Base-by-base conservation (phyloP, 257 asterid genomes). In the Rubia yunnanensis region DNA sequence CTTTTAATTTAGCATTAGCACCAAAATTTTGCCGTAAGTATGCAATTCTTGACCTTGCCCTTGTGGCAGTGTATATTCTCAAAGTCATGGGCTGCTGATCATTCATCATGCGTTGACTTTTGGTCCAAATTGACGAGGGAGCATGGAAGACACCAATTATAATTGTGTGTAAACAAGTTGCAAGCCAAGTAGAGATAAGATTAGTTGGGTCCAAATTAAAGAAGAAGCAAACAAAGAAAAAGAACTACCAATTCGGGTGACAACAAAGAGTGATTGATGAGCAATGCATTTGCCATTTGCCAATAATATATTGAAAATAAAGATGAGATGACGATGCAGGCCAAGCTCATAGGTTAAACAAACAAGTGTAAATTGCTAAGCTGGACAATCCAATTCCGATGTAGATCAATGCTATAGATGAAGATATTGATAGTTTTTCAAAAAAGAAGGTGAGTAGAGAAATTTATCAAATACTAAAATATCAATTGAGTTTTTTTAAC, bases 131-230 rank as follows among this genome's bases (percentile, higher is more conserved):
- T 50, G 27, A 50, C n/a, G 57, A 48, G 24, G 24, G 10, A 48
- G 23, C 54, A 17, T 15, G 23, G 17, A 48, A 48, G 54, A 50
- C 14, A 50, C 27, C n/a, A 50, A 50, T 50, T 18, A n/a, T 50
- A 50, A 20, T 50, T 50, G 56, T 49, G 56, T n/a, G 18, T 49
- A 50, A 50, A 50, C 57, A 50, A 50, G 57, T 50, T 55, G 60
- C 31, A 24, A 28, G 10, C 34, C 60, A 22, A 55, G 34, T 23
- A 23, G 13, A 55, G 59, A 53, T 53, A 53, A 53, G 57, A 50
- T 50, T 7, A 50, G 57, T 18, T 53, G 30, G 31, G 60, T 55
- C n/a, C 15, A 55, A 24, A 23, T 55, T 55, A 23, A 11, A 54
- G 5, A 24, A 26, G 17, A 14, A 54, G 0, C 32, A 24, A 26